A percentile compares a stretch with the other conserved stretches of the same genome.
phyloP scores from a whole-genome alignment of 495 filamentous ascomycete species.

The Bombardia bombarda region DNA sequence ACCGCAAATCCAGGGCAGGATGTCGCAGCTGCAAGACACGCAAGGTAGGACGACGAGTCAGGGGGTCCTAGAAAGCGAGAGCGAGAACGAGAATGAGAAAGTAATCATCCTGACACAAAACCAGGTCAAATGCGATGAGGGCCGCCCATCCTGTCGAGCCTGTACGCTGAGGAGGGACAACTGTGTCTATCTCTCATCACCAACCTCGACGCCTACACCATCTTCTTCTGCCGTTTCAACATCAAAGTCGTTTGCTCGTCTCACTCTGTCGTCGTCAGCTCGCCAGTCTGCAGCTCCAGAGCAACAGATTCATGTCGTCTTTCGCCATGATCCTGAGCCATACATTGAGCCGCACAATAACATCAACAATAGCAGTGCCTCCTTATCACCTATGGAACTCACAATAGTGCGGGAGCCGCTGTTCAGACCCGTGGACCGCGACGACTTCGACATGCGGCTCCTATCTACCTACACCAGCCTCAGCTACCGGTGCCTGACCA shows the following conservation, averaged over 20 bases:
- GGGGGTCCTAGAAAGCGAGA: too few species aligned
- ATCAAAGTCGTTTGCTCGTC: too few species aligned
- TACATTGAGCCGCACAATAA: too few species aligned
- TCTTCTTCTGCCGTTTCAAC: conserved; percentile 5
- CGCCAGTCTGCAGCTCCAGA: too few species aligned
- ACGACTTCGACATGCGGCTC: conserved; percentile 31
- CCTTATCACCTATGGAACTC: too few species aligned
- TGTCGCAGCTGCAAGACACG: conserved; percentile 41
- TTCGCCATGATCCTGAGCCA: too few species aligned
- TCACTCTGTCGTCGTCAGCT: not conserved
- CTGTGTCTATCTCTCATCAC: conserved; percentile 29
- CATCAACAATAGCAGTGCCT: too few species aligned
- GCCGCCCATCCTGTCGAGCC: conserved; percentile 34
- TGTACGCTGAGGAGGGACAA: conserved; percentile 35
- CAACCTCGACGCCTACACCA: conserved; percentile 6
- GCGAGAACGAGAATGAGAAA: too few species aligned
- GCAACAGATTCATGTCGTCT: too few species aligned
- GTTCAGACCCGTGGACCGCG: conserved; percentile 19
- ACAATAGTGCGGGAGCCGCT: conserved; percentile 26
- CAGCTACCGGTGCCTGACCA: conserved; percentile 31
- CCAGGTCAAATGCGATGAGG: conserved; percentile 44
- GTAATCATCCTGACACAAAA: too few species aligned
- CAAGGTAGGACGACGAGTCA: conserved; percentile 23
- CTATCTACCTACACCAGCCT: conserved; percentile 33
- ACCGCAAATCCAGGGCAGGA: conserved; percentile 43